Percentiles rank a stretch among this genome's conserved stretches.
These are phyloP conservation scores for Tinospora cordifolia DNA, from an alignment of 164 flowering plant species.

Conservation along the genomic window DNA sequence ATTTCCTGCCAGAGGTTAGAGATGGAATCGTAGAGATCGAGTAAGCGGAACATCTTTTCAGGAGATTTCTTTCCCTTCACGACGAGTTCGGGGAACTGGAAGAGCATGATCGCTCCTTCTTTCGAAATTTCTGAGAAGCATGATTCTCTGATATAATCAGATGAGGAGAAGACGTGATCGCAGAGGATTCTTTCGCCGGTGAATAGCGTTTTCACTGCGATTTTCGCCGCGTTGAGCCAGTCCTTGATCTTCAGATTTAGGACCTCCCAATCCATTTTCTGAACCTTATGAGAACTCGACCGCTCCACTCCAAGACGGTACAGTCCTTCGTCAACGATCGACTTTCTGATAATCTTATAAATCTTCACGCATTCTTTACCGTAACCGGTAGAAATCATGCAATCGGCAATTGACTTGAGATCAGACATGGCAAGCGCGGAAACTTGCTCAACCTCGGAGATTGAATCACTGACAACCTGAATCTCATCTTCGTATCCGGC, in stretches of 20 bases:
- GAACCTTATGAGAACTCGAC: conserved; percentile 23
- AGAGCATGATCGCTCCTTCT: conserved; percentile 47
- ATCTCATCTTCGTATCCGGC: conserved; percentile 26
- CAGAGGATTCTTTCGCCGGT: conserved; percentile 57
- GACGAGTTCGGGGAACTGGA: conserved; percentile 47
- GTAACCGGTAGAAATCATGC: conserved; percentile 68
- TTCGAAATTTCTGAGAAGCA: conserved; percentile 48
- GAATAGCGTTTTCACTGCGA: conserved; percentile 47
- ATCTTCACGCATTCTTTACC: conserved; percentile 61
- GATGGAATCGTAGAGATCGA: conserved; percentile 55
- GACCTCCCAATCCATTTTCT: conserved; percentile 56
- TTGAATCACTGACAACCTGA: conserved; percentile 14
- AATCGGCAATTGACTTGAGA: conserved; percentile 56
- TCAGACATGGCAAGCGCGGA: conserved; percentile 42
- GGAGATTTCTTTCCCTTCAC: conserved; percentile 34
- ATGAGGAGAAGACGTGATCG: conserved; percentile 53
- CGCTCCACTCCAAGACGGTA: conserved; percentile 47
- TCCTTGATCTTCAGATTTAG: conserved; percentile 41
- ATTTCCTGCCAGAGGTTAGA: conserved; percentile 48
- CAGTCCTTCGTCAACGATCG: conserved; percentile 60
- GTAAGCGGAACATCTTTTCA: conserved; percentile 46
- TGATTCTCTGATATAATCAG: conserved; percentile 41
- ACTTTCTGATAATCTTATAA: conserved; percentile 47
- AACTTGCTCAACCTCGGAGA: conserved; percentile 27
- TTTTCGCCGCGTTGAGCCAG: conserved; percentile 50